Base-by-base conservation (phyloP, 1,284 basidiomycete species). In the Coniferiporia sulphurascens region DNA sequence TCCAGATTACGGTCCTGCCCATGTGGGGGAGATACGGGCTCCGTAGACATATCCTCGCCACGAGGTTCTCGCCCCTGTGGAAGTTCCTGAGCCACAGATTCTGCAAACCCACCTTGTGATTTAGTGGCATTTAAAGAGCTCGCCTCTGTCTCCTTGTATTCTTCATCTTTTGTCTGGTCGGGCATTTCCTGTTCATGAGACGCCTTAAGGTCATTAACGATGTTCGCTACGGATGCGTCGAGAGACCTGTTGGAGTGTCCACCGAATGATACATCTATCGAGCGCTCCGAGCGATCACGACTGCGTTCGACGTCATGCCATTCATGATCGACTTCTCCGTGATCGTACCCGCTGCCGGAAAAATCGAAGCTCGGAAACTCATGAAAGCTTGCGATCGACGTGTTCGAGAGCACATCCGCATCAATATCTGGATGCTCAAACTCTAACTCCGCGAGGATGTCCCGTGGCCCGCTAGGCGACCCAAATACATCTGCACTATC, bases 381-480 rank as follows among this genome's bases (percentile, higher is more conserved):
- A 55, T 62, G 61, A 27, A 62, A 62, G 43, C 61, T 62, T 32
- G 61, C 61, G 15, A 62, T 55, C 15, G 56, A 59, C 44, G 61
- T 56, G 32, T 59, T 55, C 22, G 57, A 59, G 7, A 58, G 48
- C 5, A 61, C 21, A n/a, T 60, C 55, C 21, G 52, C 45, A 21
- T 55, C 58, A 22, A 50, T 48, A 27, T 56, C 51, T 2, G 34
- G 44, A 43, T 61, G 45, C 19, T 58, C 61, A 41, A 58, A 58
- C 13, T 59, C 57, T 22, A 55, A 45, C n/a, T 55, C 41, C 19
- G 41, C 50, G 38, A 56, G 41, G 13, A 52, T 8, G 19, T 45
- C 49, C 17, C 9, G 46, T 17, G 27, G 45, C 21, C 22, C 52
- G 27, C 35, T 44, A n/a, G 27, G 48, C n/a, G 59, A 7, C 2